Percentiles rank a stretch among this genome's conserved stretches.
phyloP scores from a whole-genome alignment of 2,329 filamentous ascomycete species.

The Clarireedia homoeocarpa region DNA sequence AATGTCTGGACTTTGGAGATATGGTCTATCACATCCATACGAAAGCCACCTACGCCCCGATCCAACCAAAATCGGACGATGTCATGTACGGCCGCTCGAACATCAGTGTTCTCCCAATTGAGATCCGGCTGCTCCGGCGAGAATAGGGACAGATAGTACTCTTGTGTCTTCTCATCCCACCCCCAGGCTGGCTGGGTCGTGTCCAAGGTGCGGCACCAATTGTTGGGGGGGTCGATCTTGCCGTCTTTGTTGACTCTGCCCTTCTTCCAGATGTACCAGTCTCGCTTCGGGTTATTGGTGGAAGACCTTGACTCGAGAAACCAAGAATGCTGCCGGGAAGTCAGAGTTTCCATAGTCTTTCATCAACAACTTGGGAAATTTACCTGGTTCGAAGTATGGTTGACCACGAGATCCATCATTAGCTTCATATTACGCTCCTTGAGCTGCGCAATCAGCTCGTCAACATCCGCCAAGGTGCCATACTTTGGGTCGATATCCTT shows the following conservation, averaged over 20 bases:
- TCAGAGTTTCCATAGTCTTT: slow-evolving; percentile 9
- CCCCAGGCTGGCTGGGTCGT: slow-evolving; percentile 38
- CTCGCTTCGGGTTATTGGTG: slow-evolving; percentile 40
- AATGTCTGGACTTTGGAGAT: slow-evolving; percentile 54
- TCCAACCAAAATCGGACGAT: slow-evolving; percentile 70
- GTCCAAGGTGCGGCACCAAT: slow-evolving; percentile 33
- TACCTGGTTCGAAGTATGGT: slow-evolving; percentile 45
- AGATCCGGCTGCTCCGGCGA: slow-evolving; percentile 67
- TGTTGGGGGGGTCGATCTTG: slow-evolving; percentile 32
- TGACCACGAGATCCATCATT: slow-evolving; percentile 66
- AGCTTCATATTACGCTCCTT: slow-evolving; percentile 57
- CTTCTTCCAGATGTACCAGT: slow-evolving; percentile 57
- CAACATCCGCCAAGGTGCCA: slow-evolving; percentile 51
- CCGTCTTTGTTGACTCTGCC: slow-evolving; percentile 17
- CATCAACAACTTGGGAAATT: too few relatives aligned
- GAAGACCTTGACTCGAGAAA: slow-evolving; percentile 45
- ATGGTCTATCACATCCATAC: slow-evolving; percentile 62
- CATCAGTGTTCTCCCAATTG: slow-evolving; percentile 65
- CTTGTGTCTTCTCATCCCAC: slow-evolving; percentile 41
- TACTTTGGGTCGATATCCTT: slow-evolving; percentile 58
- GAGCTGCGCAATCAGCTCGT: neutral
- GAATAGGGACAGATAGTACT: slow-evolving; percentile 52
- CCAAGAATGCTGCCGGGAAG: slow-evolving; percentile 41
- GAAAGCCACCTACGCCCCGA: slow-evolving; percentile 43
- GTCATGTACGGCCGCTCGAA: slow-evolving; percentile 59